Base-by-base conservation (phyloP, 495 filamentous ascomycete genomes). In the Penicillium psychrofluorescens region DNA sequence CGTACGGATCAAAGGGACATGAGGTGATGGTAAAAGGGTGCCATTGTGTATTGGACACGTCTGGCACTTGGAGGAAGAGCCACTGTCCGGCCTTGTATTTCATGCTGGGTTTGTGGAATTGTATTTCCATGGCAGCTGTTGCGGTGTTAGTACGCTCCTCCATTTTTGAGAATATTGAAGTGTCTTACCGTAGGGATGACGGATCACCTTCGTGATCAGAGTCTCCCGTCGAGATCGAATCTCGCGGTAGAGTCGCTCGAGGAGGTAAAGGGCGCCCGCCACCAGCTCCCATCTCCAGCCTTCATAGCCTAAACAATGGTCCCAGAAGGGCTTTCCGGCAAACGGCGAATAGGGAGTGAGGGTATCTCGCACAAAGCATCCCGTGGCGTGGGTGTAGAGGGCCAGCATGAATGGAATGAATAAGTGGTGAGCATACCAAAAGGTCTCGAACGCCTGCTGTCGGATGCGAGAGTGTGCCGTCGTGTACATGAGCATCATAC, bases 11-110 rank as follows among this genome's bases (percentile, higher is more conserved):
- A 55, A 86, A 89, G 16, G 94, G 92, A 65, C 94, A 97, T 40
- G 94, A 97, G 9, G 92, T 99, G 69, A 99, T 99, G 61, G 92
- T 99, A 63, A 97, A 99, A 11, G 92, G 92, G 66, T 99, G 92
- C 92, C 92, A 99, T 70, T 99, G 91, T 49, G 84, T 81, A 45
- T 70, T 77, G 41, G 87, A 94, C 34, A 99, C 81, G 6, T 85
- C 80, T 2, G 92, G 92, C 8, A 95, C 80, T 63, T 97, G 90
- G 43, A 99, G 70, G 70, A 97, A 95, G 13, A 97, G 79, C 88
- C 90, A 99, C 63, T 99, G 92, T 31, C 92, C 92, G 15, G 94
- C 80, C 75, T 96, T 96, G 79, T 99, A 99, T 54, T 84, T 89
- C 85, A 99, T 95, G 47, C 84, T 88, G 8, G 90, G 87, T 63